Base-by-base conservation (phyloP, 768 basidiomycete species). In the Amylocystis lapponica region DNA sequence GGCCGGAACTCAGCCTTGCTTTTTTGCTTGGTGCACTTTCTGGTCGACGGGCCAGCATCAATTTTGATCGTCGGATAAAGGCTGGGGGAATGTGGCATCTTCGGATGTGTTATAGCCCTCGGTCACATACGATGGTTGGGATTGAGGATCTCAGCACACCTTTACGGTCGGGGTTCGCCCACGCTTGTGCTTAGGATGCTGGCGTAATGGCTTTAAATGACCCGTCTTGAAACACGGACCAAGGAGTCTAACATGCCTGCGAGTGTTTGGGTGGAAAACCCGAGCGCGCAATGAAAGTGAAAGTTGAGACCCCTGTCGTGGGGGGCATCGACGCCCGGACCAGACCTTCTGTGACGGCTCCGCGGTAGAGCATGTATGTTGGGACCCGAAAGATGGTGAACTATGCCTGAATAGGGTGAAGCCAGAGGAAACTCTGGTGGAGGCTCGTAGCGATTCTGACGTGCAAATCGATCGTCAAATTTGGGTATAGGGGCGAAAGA, bases 381-480 rank as follows among this genome's bases (percentile, higher is more conserved):
- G 78, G 80, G 82, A 83, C 81, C 83, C 79, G 81, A 84, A 85
- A 83, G 81, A 84, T 84, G 81, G 81, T 84, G 82, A 84, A 84
- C 80, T 84, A 84, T 85, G 81, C 75, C 72, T 83, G 82, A 81
- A 79, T 81, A 85, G 81, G 82, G 82, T 74, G 80, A 85, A 86
- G 85, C 83, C 85, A 87, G 84, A 83, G 86, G 83, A 87, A 87
- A 88, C 86, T 84, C 84, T 86, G 85, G 83, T 87, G 84, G 84
- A 86, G 82, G 85, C 81, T 84, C 79, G 81, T 83, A 87, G 86
- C 83, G 79, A 82, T 88, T 86, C 86, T 88, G 86, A 86, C 82
- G 81, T 87, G 86, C 86, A 88, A 87, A 87, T 87, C 83, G 81
- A 86, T 87, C 80, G 84, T 86, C 81, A 72, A 84, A 87, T 82